Base-by-base conservation (phyloP, 805 yeast species). In the Wickerhamiella lipophila region DNA sequence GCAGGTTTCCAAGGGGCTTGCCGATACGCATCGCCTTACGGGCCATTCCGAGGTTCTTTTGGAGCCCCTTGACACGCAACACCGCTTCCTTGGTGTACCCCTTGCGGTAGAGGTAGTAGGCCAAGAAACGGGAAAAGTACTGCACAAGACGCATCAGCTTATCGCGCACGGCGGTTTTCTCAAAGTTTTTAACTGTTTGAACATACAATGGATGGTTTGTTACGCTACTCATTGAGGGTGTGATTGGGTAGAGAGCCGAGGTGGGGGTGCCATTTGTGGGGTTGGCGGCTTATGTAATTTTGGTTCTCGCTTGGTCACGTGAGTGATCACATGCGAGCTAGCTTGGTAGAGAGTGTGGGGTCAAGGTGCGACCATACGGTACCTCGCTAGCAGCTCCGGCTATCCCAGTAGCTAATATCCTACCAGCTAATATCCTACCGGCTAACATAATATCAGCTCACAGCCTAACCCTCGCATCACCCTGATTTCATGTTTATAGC, bases 11-110 rank as follows among this genome's bases (percentile, higher is more conserved):
- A 58, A 88, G 67, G 1, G 94, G 94, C 66, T 87, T 88, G 54
- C 86, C 75, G 60, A 81, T 78, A 60, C 96, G 76, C 70, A 88
- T 67, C 19, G 87, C 79, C 68, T 89, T 89, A 64, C 97, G 78
- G 53, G 84, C 72, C 51, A 80, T 64, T 1, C 84, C 74, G 26
- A 85, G 73, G 54, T 81, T 78, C 41, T 61, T 62, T 66, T 80
- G 83, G 53, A 86, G 64, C 19, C 72, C 68, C 56, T 73, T 74
- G 62, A 78, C 72, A 51, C 74, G 62, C 42, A 65, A 64, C 29
- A 80, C 73, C 6, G 70, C 55, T 47, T 70, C 72, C 49, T 62
- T 62, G 25, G 76, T 58, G 59, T 68, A 75, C 18, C 84, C 85
- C 55, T 70, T 67, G 57, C 79, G 74, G 42, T 71, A 70, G 46